phyloP scores from a whole-genome alignment of 305 asterid species.

The Fraxinus velutina region DNA sequence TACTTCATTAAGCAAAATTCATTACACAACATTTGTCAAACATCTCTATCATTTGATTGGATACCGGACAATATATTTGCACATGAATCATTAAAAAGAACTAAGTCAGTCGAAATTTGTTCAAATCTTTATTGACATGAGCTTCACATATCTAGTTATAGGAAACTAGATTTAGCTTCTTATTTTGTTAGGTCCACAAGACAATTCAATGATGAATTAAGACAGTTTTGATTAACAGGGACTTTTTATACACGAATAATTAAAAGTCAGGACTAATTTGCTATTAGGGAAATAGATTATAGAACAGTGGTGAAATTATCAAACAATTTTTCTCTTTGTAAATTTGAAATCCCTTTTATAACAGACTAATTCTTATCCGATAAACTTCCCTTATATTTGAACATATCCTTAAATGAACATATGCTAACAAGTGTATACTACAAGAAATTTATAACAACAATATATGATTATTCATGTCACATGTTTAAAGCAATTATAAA shows the following conservation, averaged over 20 bases:
- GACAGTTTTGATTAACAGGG: neutral
- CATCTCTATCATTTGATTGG: neutral
- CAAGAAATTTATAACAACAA: neutral
- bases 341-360: neutral
- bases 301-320: neutral
- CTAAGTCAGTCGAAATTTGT: neutral
- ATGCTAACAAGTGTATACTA: too few species aligned
- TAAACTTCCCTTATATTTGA: neutral
- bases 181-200: neutral
- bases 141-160: too few species aligned
- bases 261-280: neutral
- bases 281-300: neutral
- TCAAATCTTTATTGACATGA: neutral
- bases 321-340: neutral
- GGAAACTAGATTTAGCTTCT: neutral
- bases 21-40: neutral
- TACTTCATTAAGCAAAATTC: neutral
- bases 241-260: neutral
- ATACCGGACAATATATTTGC: neutral
- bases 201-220: neutral
- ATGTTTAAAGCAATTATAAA: neutral
- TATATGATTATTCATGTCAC: neutral
- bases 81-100: neutral
- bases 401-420: neutral
- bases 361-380: neutral